phyloP scores from a whole-genome alignment of 2,329 filamentous ascomycete species.

The Claviceps sp. region DNA sequence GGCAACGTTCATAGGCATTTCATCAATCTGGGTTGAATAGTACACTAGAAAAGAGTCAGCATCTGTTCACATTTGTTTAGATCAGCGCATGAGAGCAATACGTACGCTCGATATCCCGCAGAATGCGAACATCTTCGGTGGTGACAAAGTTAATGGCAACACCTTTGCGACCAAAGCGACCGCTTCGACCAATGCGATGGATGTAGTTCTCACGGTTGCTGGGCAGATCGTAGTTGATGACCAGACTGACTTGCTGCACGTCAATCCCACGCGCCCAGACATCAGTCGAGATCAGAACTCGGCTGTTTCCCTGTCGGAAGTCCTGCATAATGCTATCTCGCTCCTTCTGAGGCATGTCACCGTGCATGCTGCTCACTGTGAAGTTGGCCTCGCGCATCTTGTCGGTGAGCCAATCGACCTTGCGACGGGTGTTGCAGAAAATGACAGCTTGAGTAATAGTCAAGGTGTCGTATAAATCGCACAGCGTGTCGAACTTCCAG shows the following conservation, averaged over 20 bases:
- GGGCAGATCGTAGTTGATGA: constrained; percentile 98
- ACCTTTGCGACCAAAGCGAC: constrained; percentile 93
- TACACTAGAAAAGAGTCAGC: constrained; percentile 49
- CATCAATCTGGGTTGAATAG: constrained; percentile 93
- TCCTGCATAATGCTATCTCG: constrained; percentile 99
- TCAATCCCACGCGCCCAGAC: constrained; percentile 98
- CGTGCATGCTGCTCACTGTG: constrained; percentile 96
- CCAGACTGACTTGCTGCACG: constrained; percentile 92
- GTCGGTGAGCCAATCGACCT: constrained; percentile 98
- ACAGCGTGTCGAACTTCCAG: constrained; percentile 98
- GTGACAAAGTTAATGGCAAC: constrained; percentile 99
- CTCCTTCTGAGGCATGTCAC: constrained; percentile 97
- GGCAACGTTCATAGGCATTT: constrained; percentile 95
- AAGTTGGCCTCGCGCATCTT: constrained; percentile 99
- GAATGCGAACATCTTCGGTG: constrained; percentile 91
- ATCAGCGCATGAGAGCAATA: constrained; percentile 9
- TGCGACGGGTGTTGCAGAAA: constrained; percentile 97
- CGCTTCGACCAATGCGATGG: constrained; percentile 91
- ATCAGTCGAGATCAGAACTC: constrained; percentile 93
- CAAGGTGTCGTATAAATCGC: constrained; percentile 95
- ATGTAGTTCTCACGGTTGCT: constrained; percentile 99
- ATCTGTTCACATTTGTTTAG: constrained; percentile 2
- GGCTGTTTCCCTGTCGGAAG: constrained; percentile 90
- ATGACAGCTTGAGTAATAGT: constrained; percentile 99
- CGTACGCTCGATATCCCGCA: constrained; percentile 89